Percentiles rank a stretch among this genome's conserved stretches.
Conservation (phyloP, 202 grass and related monocot genomes). For the Elaeis oleifera region DNA sequence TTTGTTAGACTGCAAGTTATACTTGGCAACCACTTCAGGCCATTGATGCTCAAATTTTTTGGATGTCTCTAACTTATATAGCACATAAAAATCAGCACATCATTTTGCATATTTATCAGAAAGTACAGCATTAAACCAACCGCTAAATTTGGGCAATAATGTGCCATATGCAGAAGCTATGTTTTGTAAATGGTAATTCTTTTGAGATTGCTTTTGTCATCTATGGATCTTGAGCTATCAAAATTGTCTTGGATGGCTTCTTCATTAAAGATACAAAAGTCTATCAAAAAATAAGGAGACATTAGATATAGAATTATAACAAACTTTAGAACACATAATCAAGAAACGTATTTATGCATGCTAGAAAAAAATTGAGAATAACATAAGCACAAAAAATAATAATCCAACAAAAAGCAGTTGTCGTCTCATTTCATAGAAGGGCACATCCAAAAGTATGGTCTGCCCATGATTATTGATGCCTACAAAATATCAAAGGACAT, state of each 20-base stretch:
- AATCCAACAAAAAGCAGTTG: constrained; percentile 6
- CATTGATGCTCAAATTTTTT: constrained; percentile 27
- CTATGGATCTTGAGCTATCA: constrained; percentile 14
- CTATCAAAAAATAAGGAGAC: not conserved
- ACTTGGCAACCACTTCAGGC: constrained; percentile 6
- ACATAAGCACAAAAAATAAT: too few relatives aligned
- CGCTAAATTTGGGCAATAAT: constrained; percentile 1
- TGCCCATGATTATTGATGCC: constrained; percentile 31
- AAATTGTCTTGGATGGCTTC: constrained; percentile 16
- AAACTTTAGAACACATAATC: too few relatives aligned
- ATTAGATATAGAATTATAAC: not conserved
- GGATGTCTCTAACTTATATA: not conserved
- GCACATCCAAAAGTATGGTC: constrained; percentile 20
- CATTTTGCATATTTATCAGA: not conserved
- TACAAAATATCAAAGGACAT: constrained; percentile 20
- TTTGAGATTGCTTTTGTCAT: constrained; percentile 18
- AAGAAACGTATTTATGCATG: too few relatives aligned
- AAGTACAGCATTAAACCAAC: constrained; percentile 9
- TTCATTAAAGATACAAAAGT: constrained; percentile 17
- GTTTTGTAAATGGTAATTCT: constrained; percentile 11
- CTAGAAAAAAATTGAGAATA: too few relatives aligned
- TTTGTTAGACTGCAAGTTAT: not conserved
- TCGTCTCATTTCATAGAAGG: constrained; percentile 14
- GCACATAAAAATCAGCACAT: not conserved
- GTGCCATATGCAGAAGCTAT: constrained; percentile 24